A percentile compares a stretch with the other conserved stretches of the same genome.
Evolutionary conservation across 179 eudicot genomes (phyloP).

Genomic region (Beta macrorhiza): DNA sequence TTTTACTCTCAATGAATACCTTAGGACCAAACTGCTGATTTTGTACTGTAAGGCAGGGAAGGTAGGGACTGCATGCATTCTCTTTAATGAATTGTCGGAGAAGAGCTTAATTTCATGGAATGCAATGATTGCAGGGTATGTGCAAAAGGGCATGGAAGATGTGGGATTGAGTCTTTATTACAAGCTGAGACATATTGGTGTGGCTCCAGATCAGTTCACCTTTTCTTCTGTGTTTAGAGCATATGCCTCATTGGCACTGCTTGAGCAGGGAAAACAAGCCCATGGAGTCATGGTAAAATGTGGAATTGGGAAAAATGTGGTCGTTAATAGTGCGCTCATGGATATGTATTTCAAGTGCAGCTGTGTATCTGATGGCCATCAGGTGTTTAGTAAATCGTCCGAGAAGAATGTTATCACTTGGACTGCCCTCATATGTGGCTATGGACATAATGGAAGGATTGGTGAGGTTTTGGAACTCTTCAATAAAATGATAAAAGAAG

Average conservation of each 20-base stretch:
- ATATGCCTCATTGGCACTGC: constrained; percentile 33
- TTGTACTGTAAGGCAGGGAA: constrained; percentile 66
- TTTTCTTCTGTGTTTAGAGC: constrained; percentile 42
- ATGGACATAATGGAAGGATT: constrained; percentile 66
- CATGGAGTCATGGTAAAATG: constrained; percentile 39
- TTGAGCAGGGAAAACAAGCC: constrained; percentile 40
- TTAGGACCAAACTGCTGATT: constrained; percentile 65
- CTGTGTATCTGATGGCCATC: constrained; percentile 58
- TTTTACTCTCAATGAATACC: constrained; percentile 63
- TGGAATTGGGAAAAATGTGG: constrained; percentile 30
- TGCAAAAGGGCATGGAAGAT: constrained; percentile 37
- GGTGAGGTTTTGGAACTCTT: constrained; percentile 56
- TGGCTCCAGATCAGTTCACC: constrained; percentile 43
- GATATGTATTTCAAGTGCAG: constrained; percentile 89
- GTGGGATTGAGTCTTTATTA: constrained; percentile 34
- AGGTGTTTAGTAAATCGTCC: constrained; percentile 48
- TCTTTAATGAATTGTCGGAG: constrained; percentile 26
- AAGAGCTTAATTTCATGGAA: constrained; percentile 40
- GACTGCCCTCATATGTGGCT: constrained; percentile 77
- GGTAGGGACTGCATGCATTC: constrained; percentile 31
- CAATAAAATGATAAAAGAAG: constrained; percentile 63
- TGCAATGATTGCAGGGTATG: constrained; percentile 44
- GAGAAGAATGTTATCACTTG: constrained; percentile 76
- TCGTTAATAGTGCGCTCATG: constrained; percentile 41
- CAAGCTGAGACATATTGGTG: constrained; percentile 36